Percentiles rank a stretch among this genome's conserved stretches.
phyloP scores from a whole-genome alignment of 768 basidiomycete genomes.

The Lentinula guzmanii region DNA sequence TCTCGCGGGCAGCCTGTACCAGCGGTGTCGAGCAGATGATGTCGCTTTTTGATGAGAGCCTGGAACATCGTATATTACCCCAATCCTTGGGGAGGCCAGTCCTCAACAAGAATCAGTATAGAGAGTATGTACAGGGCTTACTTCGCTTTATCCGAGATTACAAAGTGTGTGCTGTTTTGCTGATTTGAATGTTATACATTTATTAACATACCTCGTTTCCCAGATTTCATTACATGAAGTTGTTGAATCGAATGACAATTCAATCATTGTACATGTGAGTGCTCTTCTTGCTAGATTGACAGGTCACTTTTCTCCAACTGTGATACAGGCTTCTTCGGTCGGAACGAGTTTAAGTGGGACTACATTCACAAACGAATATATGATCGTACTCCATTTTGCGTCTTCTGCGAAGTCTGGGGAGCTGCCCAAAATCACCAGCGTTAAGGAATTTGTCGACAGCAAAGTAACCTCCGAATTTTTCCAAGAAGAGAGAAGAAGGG shows the following conservation, averaged over 20 bases:
- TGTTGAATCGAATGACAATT: slow-evolving; percentile 23
- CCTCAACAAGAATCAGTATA: slow-evolving; percentile 27
- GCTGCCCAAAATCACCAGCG: slow-evolving; percentile 19
- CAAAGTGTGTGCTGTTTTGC: slow-evolving; percentile 18
- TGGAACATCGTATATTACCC: slow-evolving; percentile 31
- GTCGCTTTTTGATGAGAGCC: slow-evolving; percentile 23
- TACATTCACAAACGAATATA: slow-evolving; percentile 13
- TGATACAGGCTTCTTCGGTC: slow-evolving; percentile 17
- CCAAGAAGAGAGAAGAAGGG: slow-evolving; percentile 21
- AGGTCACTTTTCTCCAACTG: not conserved
- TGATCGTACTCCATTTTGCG: slow-evolving; percentile 14
- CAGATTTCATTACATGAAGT: slow-evolving; percentile 25
- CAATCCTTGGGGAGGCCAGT: slow-evolving; percentile 26
- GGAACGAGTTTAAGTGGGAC: slow-evolving; percentile 19
- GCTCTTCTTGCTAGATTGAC: not conserved
- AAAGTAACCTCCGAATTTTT: slow-evolving; percentile 19
- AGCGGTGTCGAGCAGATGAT: slow-evolving; percentile 19
- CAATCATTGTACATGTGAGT: slow-evolving; percentile 25
- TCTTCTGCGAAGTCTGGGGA: slow-evolving; percentile 9
- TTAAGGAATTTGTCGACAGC: slow-evolving; percentile 29
- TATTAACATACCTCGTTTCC: not conserved
- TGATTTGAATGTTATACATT: not conserved
- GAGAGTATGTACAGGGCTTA: slow-evolving; percentile 22
- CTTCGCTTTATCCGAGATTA: slow-evolving; percentile 21
- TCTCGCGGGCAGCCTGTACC: not conserved